These are phyloP conservation scores for Lachancea quebecensis DNA, from an alignment of 805 yeast species.

Conservation along the genomic window DNA sequence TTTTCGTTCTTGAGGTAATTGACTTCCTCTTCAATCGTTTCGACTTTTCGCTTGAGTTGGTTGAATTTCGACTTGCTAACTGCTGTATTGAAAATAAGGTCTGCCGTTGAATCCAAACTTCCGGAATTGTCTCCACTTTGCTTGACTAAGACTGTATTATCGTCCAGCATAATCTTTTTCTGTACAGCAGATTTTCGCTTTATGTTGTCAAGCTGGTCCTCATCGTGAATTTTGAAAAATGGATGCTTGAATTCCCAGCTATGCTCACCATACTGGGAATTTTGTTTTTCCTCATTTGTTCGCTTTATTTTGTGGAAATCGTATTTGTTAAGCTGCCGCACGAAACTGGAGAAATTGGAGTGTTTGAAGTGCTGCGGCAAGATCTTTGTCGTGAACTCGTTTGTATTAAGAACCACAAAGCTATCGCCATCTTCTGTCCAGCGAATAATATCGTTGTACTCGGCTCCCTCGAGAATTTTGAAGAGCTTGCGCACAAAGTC, in stretches of 20 bases:
- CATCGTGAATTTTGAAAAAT: slow-evolving; percentile 68
- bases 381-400: slow-evolving; percentile 80
- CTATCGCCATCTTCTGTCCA: slow-evolving; percentile 87
- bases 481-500: slow-evolving; percentile 75
- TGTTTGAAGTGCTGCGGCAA: slow-evolving; percentile 93
- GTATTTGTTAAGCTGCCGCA: slow-evolving; percentile 90
- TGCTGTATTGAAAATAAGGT: slow-evolving; percentile 18
- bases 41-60: slow-evolving; percentile 28
- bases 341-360: slow-evolving; percentile 89
- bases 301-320: slow-evolving; percentile 94
- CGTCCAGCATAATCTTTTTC: slow-evolving; percentile 35
- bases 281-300: slow-evolving; percentile 52
- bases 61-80: slow-evolving; percentile 23
- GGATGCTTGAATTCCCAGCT: slow-evolving; percentile 97
- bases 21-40: slow-evolving; percentile 30
- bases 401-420: slow-evolving; percentile 84
- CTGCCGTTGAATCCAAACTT: slow-evolving; percentile 15
- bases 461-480: slow-evolving; percentile 77
- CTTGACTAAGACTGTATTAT: slow-evolving; percentile 21
- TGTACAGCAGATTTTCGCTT: slow-evolving; percentile 69
- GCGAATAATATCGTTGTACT: slow-evolving; percentile 66
- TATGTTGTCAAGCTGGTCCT: slow-evolving; percentile 77
- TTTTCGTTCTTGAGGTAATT: slow-evolving; percentile 20
- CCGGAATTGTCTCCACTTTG: slow-evolving; percentile 25
- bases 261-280: slow-evolving; percentile 58